These are phyloP conservation scores for Osmanthus fragrans DNA, from an alignment of 257 asterid genomes.

Conservation along the genomic window DNA sequence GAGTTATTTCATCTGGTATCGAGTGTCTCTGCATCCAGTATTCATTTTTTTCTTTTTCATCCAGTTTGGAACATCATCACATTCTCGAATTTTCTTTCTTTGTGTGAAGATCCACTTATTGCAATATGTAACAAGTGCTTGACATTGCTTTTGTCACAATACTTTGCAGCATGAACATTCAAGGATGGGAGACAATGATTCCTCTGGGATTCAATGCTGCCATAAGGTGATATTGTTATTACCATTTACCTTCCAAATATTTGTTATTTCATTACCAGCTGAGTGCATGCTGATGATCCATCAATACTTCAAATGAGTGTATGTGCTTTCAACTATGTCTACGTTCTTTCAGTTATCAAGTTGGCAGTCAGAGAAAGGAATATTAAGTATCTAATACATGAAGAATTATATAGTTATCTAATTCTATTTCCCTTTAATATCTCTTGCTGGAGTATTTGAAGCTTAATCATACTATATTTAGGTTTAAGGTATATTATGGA, in stretches of 20 bases:
- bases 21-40: background rate
- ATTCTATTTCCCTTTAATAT: background rate
- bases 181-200: constrained; percentile 82
- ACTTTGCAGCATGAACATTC: constrained; percentile 68
- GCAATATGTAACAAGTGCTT: background rate
- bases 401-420: background rate
- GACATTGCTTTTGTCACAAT: background rate
- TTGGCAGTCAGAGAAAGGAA: background rate
- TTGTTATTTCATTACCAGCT: background rate
- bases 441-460: background rate
- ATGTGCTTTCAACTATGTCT: background rate
- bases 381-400: no score
- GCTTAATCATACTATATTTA: background rate
- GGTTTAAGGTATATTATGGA: background rate
- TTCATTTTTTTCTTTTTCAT: background rate
- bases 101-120: background rate
- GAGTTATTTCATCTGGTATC: background rate
- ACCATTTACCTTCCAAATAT: background rate
- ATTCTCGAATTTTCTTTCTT: background rate
- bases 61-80: background rate
- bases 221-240: constrained; percentile 50
- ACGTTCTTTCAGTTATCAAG: background rate
- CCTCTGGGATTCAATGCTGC: constrained; percentile 85
- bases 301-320: background rate
- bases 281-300: background rate